Conservation (phyloP, 2,329 filamentous ascomycete genomes). For the Zasmidium citrigriseum region DNA sequence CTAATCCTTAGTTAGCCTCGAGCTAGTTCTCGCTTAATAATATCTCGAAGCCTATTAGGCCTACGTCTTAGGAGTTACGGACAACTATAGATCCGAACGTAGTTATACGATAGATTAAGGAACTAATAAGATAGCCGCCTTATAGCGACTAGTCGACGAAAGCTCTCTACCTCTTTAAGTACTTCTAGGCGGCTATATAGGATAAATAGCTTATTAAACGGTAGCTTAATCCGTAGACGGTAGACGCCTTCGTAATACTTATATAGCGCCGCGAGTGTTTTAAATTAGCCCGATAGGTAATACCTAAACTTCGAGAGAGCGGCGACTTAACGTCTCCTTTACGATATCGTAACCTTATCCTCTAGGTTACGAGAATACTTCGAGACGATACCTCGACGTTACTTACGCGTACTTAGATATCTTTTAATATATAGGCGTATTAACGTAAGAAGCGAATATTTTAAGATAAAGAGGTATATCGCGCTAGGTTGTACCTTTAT, state of each 20-base stretch:
- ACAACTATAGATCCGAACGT: not conserved
- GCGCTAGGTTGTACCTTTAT: not conserved
- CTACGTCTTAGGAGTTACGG: too few species aligned
- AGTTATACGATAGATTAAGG: not conserved
- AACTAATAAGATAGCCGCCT: not conserved
- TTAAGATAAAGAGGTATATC: not conserved
- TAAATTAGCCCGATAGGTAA: not conserved
- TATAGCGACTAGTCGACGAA: not conserved
- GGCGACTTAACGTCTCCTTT: not conserved
- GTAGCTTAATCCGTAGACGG: not conserved
- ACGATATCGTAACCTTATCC: not conserved
- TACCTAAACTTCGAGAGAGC: not conserved
- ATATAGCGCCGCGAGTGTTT: not conserved
- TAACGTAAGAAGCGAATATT: not conserved
- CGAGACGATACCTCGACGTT: not conserved
- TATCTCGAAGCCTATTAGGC: too few species aligned
- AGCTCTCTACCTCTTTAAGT: not conserved
- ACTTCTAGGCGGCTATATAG: not conserved
- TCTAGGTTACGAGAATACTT: not conserved
- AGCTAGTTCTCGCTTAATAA: too few species aligned
- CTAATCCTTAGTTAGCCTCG: too few species aligned
- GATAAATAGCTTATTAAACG: not conserved
- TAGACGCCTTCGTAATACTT: not conserved
- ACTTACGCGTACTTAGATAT: not conserved
- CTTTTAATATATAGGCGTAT: not conserved